Evolutionary conservation across 768 basidiomycete species (phyloP).

Genomic region (Lactarius pseudohatsudake): DNA sequence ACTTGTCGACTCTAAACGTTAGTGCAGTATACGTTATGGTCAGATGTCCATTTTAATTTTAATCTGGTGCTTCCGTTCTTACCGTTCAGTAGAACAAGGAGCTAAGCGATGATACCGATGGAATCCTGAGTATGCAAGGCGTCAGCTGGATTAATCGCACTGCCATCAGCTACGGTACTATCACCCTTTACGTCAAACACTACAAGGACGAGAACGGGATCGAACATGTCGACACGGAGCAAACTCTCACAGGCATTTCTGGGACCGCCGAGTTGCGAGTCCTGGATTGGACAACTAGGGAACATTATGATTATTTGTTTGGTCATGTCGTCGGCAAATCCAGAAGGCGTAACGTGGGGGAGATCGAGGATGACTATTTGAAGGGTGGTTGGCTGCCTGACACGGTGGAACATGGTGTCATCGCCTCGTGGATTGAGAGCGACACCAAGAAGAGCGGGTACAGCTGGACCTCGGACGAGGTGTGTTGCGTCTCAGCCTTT

Average conservation of each 20-base stretch:
- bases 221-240: slow-evolving; percentile 65
- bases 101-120: slow-evolving; percentile 59
- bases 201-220: slow-evolving; percentile 55
- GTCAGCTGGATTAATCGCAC: slow-evolving; percentile 70
- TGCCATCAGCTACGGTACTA: slow-evolving; percentile 51
- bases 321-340: slow-evolving; percentile 51
- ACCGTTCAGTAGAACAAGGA: slow-evolving; percentile 54
- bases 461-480: slow-evolving; percentile 66
- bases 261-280: slow-evolving; percentile 55
- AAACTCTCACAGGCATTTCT: slow-evolving; percentile 58
- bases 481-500: slow-evolving; percentile 32
- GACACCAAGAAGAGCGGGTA: slow-evolving; percentile 59
- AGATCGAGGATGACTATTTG: slow-evolving; percentile 39
- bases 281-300: slow-evolving; percentile 52
- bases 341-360: slow-evolving; percentile 34
- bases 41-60: neutral
- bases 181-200: slow-evolving; percentile 62
- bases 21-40: slow-evolving; percentile 3
- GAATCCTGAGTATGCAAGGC: slow-evolving; percentile 66
- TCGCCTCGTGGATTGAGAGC: slow-evolving; percentile 47
- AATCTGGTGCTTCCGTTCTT: neutral
- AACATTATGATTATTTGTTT: slow-evolving; percentile 57
- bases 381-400: slow-evolving; percentile 44
- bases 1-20: slow-evolving; percentile 7
- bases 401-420: slow-evolving; percentile 37